These are phyloP conservation scores for Phytopythium delawarense DNA, from an alignment of 352 stramenopile species.

Conservation along the genomic window DNA sequence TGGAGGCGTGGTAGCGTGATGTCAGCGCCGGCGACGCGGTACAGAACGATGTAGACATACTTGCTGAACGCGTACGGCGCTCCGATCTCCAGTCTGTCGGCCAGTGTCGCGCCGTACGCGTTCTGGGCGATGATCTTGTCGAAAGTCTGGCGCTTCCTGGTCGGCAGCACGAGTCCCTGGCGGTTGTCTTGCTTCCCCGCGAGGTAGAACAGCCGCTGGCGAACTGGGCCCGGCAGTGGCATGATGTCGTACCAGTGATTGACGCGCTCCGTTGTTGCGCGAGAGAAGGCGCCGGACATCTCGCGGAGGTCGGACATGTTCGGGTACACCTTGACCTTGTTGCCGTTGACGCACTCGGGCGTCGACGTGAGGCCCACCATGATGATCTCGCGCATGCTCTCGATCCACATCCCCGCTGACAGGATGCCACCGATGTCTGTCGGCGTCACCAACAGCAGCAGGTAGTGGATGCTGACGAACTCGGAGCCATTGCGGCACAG, in stretches of 20 bases:
- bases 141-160: constrained; percentile 26
- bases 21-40: constrained; percentile 22
- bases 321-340: constrained; percentile 10
- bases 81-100: constrained; percentile 25
- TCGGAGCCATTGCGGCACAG: constrained; percentile 31
- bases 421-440: constrained; percentile 28
- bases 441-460: constrained; percentile 23
- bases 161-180: constrained; percentile 22
- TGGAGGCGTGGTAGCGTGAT: constrained; percentile 25
- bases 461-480: constrained; percentile 29
- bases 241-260: constrained; percentile 27
- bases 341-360: constrained; percentile 10
- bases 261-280: constrained; percentile 1
- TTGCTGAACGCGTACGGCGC: constrained; percentile 16
- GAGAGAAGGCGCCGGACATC: constrained; percentile 15
- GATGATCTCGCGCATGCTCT: constrained; percentile 25
- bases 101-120: constrained; percentile 20
- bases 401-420: constrained; percentile 22
- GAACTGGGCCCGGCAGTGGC: constrained; percentile 15
- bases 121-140: constrained; percentile 29
- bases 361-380: constrained; percentile 17
- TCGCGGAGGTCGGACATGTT: constrained; percentile 13
- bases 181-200: constrained; percentile 15
- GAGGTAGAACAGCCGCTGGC: constrained; percentile 24
- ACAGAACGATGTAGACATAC: constrained; percentile 22